Evolutionary conservation across 352 stramenopile species (phyloP).

Genomic region (Phytophthora crassamura): DNA sequence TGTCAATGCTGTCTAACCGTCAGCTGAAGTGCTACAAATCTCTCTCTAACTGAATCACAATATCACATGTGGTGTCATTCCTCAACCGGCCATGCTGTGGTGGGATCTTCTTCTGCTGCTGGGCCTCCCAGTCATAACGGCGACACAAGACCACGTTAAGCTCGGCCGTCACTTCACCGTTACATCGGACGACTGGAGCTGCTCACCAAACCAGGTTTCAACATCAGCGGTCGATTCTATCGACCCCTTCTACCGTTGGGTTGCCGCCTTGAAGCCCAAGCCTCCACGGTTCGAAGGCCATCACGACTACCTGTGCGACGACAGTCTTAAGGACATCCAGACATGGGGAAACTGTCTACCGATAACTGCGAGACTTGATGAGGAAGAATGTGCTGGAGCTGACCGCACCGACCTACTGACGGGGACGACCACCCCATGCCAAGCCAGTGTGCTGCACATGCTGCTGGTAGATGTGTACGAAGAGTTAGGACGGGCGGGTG

Average conservation of each 20-base stretch:
- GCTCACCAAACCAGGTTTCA: conserved; percentile 7
- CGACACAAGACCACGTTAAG: no score
- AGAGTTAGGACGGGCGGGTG: conserved; percentile 19
- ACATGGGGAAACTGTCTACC: conserved; percentile 50
- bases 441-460: conserved; percentile 45
- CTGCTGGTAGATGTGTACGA: conserved; percentile 47
- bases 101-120: no score
- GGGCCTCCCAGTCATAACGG: no score
- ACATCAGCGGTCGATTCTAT: conserved; percentile 2
- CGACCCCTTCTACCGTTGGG: conserved; percentile 14
- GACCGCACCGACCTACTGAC: conserved; percentile 40
- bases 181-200: conserved; percentile 28
- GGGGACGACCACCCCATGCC: conserved; percentile 20
- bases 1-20: no score
- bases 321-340: conserved; percentile 4
- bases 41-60: no score
- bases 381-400: conserved; percentile 28
- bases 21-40: no score
- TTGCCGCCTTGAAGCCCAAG: conserved; percentile 5
- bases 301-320: conserved; percentile 29
- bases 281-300: conserved; percentile 24
- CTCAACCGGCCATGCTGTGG: no score
- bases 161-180: conserved; percentile 10
- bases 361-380: conserved; percentile 32
- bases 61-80: no score